Base-by-base conservation (phyloP, 1,139 yeast species). In the Ogataea hybrid region DNA sequence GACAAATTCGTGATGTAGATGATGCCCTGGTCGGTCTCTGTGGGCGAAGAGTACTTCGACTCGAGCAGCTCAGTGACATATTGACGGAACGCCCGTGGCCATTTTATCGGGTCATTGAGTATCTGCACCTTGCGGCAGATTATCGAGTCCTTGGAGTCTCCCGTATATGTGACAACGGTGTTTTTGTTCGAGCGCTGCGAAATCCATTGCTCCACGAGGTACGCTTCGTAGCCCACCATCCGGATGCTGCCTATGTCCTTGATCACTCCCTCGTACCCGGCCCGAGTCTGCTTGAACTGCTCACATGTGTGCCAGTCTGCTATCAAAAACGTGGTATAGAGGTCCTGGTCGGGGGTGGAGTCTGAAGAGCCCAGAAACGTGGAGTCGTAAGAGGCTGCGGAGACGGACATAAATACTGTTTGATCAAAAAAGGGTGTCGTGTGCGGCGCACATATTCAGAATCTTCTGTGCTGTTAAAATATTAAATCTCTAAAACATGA, bases 151-250 rank as follows among this genome's bases (percentile, higher is more conserved):
- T 70, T 70, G 8, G 76, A 63, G 57, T 88, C 86, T 2, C 97
- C 97, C 0, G 97, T 90, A 58, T 77, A 92, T 0, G 94, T 79
- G 1, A 92, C 79, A 20, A 90, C 83, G 6, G 85, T 73, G 0
- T 83, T 71, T 27, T 87, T 81, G 17, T 80, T 68, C 41, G 75
- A 73, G 30, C 97, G 69, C 44, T 81, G 81, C 32, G 84, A 74
- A 3, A 86, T 83, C 97, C 98, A 92, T 62, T 90, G 97, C 59
- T 92, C 97, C 10, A 90, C 95, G 36, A 92, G 70, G 57, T 92
- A 92, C 21, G 86, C 75, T 60, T 92, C 97, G 59, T 84, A 87
- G 1, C 97, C 97, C 1, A 68, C 54, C 5, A 80, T 69, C 14
- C 65, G 65, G 1, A 79, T 62, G 42, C 71, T 74, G 32, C 73